phyloP scores from a whole-genome alignment of 192 early-diverging fungal species.

The Backusella tuberculispora region DNA sequence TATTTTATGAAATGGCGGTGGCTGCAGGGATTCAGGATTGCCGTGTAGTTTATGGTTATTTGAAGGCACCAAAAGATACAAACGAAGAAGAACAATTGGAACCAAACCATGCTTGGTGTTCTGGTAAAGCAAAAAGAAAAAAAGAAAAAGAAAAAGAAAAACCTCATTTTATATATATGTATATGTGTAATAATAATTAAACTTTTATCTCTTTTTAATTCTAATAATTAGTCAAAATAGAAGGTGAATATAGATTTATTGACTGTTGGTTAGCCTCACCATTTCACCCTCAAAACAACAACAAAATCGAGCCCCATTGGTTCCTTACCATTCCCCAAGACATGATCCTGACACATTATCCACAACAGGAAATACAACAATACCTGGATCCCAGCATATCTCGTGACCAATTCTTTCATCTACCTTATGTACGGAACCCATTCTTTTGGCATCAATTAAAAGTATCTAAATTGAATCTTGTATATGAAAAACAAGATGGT shows the following conservation, averaged over 20 bases:
- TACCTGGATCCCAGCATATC: constrained; percentile 46
- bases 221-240: constrained; percentile 42
- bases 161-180: neutral
- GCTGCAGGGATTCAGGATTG: constrained; percentile 53
- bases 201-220: neutral
- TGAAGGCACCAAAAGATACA: constrained; percentile 37
- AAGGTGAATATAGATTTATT: constrained; percentile 57
- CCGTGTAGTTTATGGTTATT: constrained; percentile 51
- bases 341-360: constrained; percentile 37
- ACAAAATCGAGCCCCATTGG: constrained; percentile 29
- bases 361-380: constrained; percentile 27
- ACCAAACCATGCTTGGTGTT: constrained; percentile 43
- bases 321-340: constrained; percentile 33
- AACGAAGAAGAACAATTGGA: neutral
- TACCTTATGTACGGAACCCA: constrained; percentile 51
- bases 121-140: constrained; percentile 17
- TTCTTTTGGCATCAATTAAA: constrained; percentile 47
- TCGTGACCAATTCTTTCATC: constrained; percentile 37
- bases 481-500: neutral
- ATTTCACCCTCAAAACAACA: constrained; percentile 42
- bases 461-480: constrained; percentile 38
- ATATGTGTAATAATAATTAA: neutral
- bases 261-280: constrained; percentile 58
- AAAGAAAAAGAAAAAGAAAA: neutral
- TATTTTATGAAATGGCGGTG: constrained; percentile 58